These are phyloP conservation scores for Iodosphaeria phyllophila DNA, from an alignment of 2,329 filamentous ascomycete genomes.

Conservation along the genomic window DNA sequence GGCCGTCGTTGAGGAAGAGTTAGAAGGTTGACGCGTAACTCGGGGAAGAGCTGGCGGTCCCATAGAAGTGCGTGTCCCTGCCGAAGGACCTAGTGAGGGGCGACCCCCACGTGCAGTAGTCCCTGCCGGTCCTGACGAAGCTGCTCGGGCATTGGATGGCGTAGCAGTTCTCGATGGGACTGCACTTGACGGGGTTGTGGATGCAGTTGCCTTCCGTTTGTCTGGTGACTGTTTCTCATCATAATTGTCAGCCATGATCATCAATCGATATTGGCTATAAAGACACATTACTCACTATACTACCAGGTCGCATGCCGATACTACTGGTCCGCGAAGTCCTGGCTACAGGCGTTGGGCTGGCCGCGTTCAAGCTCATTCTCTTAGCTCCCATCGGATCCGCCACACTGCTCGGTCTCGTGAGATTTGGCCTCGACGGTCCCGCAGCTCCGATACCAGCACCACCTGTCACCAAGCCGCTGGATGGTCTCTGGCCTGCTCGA, in stretches of 20 bases:
- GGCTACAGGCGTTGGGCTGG: constrained; percentile 52
- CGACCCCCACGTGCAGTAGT: constrained; percentile 29
- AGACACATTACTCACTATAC: constrained; percentile 1
- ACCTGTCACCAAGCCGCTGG: too few species aligned
- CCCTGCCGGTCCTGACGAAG: too few species aligned
- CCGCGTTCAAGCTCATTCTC: constrained; percentile 51
- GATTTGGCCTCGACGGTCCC: constrained; percentile 17
- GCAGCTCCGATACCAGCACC: too few species aligned
- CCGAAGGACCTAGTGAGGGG: constrained; percentile 27
- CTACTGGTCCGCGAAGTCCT: constrained; percentile 36
- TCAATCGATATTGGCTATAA: constrained; percentile 2
- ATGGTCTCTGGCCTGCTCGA: too few species aligned
- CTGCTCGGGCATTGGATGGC: constrained; percentile 34
- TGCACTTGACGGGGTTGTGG: constrained; percentile 31
- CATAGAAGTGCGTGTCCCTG: constrained; percentile 49
- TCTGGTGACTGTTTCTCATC: constrained; percentile 41
- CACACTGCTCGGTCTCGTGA: constrained; percentile 4
- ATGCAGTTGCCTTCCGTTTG: constrained; percentile 55
- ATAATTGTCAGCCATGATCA: constrained; percentile 6
- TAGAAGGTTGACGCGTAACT: constrained; percentile 23
- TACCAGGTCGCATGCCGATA: constrained; percentile 30
- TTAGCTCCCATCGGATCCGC: constrained; percentile 34
- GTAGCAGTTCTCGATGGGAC: constrained; percentile 45
- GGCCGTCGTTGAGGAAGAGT: too few species aligned
- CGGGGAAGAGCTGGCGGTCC: constrained; percentile 39